Evolutionary conservation across 2,329 filamentous ascomycete genomes (phyloP).

Genomic region (Simplicillium aogashimaense): DNA sequence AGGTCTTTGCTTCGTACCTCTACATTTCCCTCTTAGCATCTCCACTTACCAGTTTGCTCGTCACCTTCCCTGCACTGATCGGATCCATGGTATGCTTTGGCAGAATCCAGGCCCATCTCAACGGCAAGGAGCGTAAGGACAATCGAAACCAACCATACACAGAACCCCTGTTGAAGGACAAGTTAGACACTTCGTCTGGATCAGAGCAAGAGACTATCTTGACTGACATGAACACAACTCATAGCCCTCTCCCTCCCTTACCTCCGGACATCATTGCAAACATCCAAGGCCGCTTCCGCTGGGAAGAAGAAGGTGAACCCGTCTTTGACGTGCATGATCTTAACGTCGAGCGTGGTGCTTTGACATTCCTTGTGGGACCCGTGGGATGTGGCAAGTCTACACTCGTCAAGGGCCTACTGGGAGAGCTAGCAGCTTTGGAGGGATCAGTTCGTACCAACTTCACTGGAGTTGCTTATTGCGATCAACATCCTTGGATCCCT

Average conservation of each 20-base stretch:
- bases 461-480: slow-evolving; percentile 14
- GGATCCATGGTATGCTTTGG: slow-evolving; percentile 12
- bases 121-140: slow-evolving; percentile 10
- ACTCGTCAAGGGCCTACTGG: slow-evolving; percentile 15
- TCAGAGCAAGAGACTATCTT: too few relatives aligned
- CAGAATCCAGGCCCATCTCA: slow-evolving; percentile 15
- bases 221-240: too few relatives aligned
- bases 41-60: slow-evolving; percentile 12
- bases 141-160: slow-evolving; percentile 2
- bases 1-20: slow-evolving; percentile 11
- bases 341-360: slow-evolving; percentile 1
- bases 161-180: not conserved
- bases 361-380: slow-evolving; percentile 17
- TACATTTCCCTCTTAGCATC: slow-evolving; percentile 12
- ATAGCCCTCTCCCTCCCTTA: too few relatives aligned
- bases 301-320: slow-evolving; percentile 5
- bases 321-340: not conserved
- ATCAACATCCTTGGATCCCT: slow-evolving; percentile 9
- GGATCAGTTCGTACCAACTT: slow-evolving; percentile 9
- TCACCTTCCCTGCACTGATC: slow-evolving; percentile 10
- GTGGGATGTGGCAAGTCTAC: slow-evolving; percentile 21
- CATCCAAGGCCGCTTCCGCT: slow-evolving; percentile 6
- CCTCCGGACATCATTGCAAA: not conserved
- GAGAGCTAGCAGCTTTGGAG: slow-evolving; percentile 11
- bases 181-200: too few relatives aligned